phyloP scores from a whole-genome alignment of 192 early-diverging fungal species.

The Kickxella alabastrina region DNA sequence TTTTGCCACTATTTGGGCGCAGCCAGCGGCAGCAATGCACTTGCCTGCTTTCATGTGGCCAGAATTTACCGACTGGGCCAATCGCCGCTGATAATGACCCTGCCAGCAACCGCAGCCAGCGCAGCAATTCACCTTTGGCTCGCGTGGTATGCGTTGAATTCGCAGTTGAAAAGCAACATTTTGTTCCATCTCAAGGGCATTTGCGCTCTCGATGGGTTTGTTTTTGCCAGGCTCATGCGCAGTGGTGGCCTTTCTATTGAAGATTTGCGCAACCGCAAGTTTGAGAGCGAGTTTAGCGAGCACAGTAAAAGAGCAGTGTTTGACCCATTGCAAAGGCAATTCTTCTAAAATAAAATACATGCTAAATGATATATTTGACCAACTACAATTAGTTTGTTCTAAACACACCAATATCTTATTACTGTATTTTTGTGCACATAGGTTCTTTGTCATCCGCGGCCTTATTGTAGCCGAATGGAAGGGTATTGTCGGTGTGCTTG shows the following conservation, averaged over 20 bases:
- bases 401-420: neutral
- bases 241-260: neutral
- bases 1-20: no score
- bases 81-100: no score
- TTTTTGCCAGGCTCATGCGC: neutral
- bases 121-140: neutral
- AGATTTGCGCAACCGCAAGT: neutral
- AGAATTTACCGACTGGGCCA: no score
- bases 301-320: neutral
- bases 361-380: neutral
- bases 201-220: neutral
- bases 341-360: neutral
- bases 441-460: constrained; percentile 1
- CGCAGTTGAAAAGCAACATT: neutral
- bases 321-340: constrained; percentile 5
- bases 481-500: neutral
- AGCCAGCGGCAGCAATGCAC: no score
- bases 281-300: constrained; percentile 4
- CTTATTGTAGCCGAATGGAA: constrained; percentile 2
- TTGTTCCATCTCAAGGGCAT: neutral
- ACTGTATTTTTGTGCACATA: neutral
- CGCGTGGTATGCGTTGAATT: neutral
- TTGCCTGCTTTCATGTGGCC: no score
- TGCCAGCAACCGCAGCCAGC: no score
- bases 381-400: neutral